Base-by-base conservation (phyloP, 768 basidiomycete species). In the Dictyophora rubrovolvata region DNA sequence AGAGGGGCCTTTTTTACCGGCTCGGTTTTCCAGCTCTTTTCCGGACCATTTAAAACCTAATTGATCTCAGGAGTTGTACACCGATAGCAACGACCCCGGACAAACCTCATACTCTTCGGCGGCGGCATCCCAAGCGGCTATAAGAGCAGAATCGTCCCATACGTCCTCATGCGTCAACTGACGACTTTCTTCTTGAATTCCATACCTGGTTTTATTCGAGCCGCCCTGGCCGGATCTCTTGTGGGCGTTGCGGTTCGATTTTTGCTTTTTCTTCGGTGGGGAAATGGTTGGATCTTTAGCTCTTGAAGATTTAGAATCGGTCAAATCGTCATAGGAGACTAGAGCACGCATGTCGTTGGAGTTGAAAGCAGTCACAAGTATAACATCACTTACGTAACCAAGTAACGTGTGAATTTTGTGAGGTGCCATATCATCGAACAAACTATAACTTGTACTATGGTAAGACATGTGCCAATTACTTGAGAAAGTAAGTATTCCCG, bases 61-160 rank as follows among this genome's bases (percentile, higher is more conserved):
- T 28, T 48, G 16, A 12, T 53, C 20, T 28, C 9, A 33, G 14
- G 12, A 20, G 23, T 23, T 16, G 53, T 54, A 50, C 5, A 20
- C 48, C 17, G 22, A 5, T 16, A 21, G 28, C n/a, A 54, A 18
- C 3, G 12, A 52, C 11, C 5, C 51, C 22, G 17, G 12, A 58
- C 34, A 18, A 53, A 82, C 83, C 72, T 87, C 77, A 64, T 90
- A 92, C 68, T 92, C 89, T 59, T 87, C 87, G 62, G 78, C 82
- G 17, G 89, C 89, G 60, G 89, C 84, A 68, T 91, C 79, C 89
- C 89, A 91, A 18, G 89, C 89, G 55, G 86, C 78, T 49, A 92
- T 79, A 63, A 92, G 77, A 4, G 86, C 87, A 36, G 86, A 85
- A 68, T 92, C 89, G 63, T 92, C 89, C 89, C 89, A 92, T 37